These are phyloP conservation scores for Wickerhamia fluorescens DNA, from an alignment of 805 yeast genomes.

Conservation along the genomic window DNA sequence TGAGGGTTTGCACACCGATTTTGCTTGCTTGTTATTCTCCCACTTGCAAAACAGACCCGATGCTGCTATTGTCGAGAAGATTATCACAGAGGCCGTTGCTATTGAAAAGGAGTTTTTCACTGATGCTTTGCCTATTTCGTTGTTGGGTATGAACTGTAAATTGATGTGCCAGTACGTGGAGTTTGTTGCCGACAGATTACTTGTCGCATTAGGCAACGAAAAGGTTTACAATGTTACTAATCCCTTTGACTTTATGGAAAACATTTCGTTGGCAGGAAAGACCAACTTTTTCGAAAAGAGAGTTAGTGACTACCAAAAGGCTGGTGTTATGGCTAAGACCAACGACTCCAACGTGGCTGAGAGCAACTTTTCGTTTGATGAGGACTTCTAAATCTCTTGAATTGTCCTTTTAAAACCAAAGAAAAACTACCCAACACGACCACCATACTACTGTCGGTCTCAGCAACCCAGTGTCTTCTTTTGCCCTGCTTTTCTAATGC, in stretches of 20 bases:
- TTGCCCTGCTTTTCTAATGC: too few species aligned
- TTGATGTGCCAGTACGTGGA: conserved; percentile 98
- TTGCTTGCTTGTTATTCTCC: conserved; percentile 91
- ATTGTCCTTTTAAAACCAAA: neutral
- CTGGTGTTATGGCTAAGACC: conserved; percentile 91
- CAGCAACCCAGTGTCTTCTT: too few species aligned
- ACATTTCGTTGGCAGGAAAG: conserved; percentile 96
- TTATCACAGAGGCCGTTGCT: conserved; percentile 89
- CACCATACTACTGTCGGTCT: neutral
- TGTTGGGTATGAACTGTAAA: conserved; percentile 90
- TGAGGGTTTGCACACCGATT: conserved; percentile 98
- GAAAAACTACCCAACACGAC: neutral
- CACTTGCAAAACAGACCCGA: conserved; percentile 89
- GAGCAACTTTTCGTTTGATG: conserved; percentile 76
- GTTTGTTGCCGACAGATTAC: conserved; percentile 93
- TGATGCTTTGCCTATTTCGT: conserved; percentile 88
- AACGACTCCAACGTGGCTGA: conserved; percentile 41
- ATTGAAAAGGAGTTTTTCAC: conserved; percentile 93
- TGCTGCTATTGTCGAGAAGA: conserved; percentile 67
- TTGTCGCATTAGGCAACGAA: conserved; percentile 85
- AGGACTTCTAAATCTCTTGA: conserved; percentile 63
- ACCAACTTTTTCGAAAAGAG: conserved; percentile 98
- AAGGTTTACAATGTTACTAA: conserved; percentile 81
- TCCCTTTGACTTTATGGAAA: conserved; percentile 99
- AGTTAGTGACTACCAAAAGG: conserved; percentile 97